phyloP scores from a whole-genome alignment of 139 green algal species.

The Haematococcus lacustris region DNA sequence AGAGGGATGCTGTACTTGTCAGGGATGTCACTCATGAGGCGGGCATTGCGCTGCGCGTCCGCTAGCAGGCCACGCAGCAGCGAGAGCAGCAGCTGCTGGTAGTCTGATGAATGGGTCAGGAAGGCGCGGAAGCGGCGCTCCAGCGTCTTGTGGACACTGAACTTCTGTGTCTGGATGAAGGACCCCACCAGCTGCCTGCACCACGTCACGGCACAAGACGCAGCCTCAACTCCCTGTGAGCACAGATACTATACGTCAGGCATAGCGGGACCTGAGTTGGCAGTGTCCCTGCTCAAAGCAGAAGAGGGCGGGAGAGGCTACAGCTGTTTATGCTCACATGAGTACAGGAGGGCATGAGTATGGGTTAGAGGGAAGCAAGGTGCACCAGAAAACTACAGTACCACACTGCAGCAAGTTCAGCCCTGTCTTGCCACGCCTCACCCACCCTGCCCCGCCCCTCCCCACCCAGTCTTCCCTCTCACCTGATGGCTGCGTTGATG shows the following conservation, averaged over 20 bases:
- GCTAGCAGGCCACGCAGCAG: constrained; percentile 49
- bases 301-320: neutral
- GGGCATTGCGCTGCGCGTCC: constrained; percentile 54
- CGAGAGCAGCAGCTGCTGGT: constrained; percentile 39
- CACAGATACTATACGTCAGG: neutral
- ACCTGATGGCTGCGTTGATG: constrained; percentile 72
- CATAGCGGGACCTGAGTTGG: neutral
- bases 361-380: neutral
- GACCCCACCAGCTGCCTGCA: constrained; percentile 85
- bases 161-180: constrained; percentile 97
- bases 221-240: neutral
- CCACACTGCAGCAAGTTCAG: neutral
- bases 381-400: no score
- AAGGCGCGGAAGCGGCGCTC: constrained; percentile 35
- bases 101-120: constrained; percentile 32
- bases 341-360: neutral
- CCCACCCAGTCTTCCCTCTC: no score
- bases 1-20: constrained; percentile 23
- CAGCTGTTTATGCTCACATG: neutral
- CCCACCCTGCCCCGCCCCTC: neutral
- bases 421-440: neutral
- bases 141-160: constrained; percentile 83
- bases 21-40: constrained; percentile 18
- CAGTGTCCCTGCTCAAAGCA: neutral
- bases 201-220: neutral